Base-by-base conservation (phyloP, 352 stramenopile species). In the Globisporangium nunn region DNA sequence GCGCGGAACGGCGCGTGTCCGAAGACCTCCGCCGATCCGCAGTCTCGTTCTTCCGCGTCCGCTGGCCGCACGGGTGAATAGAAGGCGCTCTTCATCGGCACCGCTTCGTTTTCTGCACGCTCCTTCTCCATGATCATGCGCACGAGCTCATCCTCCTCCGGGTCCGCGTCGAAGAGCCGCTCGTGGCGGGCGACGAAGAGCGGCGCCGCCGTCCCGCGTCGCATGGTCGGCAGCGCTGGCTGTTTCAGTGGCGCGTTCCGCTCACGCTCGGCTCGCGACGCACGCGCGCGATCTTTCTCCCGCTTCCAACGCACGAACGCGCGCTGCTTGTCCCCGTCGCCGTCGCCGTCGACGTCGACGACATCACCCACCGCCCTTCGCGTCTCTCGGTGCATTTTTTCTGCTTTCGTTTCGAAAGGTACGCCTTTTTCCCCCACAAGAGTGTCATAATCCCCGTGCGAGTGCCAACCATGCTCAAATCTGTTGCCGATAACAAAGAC, bases 121-220 rank as follows among this genome's bases (percentile, higher is more conserved):
- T 83, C 73, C 43, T 58, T 58, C 56, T 75, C 61, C 39, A 61
- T 61, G 30, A 78, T 67, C 52, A 80, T 60, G 17, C 59, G 51
- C 68, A 74, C 76, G 18, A 78, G 66, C 10, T 67, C 68, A 52
- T 76, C 73, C 30, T 82, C 70, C 10, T 82, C 73, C 15, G 62
- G 53, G 37, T 43, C 37, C 37, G 37, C 37, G 11, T 51, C 12
- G 4, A 45, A 49, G 33, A 54, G 50, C 33, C 37, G 37, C 37
- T 43, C 37, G 11, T 12, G 37, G 10, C 37, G 37, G 7, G 17
- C 46, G 46, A 51, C 37, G 46, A 33, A 18, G 12, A 15, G 28
- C 50, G 35, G 30, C 30, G 14, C 18, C 3, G 18, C 11, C 46
- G 47, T 52, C 28, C 28, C 15, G 31, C 28, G 12, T 10, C 5